A percentile compares a stretch with the other conserved stretches of the same genome.
Conservation (phyloP, 164 flowering plant species). For the Aristolochia contorta region DNA sequence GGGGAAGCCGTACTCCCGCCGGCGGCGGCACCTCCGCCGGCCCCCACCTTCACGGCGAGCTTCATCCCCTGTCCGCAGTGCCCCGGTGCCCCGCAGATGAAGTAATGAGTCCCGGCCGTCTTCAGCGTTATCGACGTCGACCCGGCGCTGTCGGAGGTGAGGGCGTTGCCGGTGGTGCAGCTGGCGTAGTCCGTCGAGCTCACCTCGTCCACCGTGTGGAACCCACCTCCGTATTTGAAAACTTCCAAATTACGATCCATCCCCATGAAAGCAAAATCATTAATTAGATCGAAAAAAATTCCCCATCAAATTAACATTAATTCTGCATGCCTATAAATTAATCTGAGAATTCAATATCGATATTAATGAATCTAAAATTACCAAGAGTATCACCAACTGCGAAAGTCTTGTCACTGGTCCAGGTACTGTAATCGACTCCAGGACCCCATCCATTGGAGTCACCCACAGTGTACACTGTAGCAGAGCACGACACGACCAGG, state of each 20-base stretch:
- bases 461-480: slow-evolving; percentile 33
- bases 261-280: too few species aligned
- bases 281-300: too few species aligned
- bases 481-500: slow-evolving; percentile 14
- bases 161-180: slow-evolving; percentile 23
- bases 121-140: slow-evolving; percentile 30
- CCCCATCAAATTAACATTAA: too few species aligned
- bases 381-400: slow-evolving; percentile 37
- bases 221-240: slow-evolving; percentile 27
- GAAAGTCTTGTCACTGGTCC: slow-evolving; percentile 36
- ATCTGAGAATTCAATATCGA: too few species aligned
- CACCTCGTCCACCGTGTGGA: slow-evolving; percentile 44
- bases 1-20: slow-evolving; percentile 4
- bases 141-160: slow-evolving; percentile 28
- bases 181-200: slow-evolving; percentile 27
- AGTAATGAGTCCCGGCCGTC: slow-evolving; percentile 37
- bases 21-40: neutral
- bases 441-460: slow-evolving; percentile 33
- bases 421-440: slow-evolving; percentile 27
- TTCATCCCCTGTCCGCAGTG: slow-evolving; percentile 52
- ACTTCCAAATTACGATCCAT: slow-evolving; percentile 11
- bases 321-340: too few species aligned
- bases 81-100: slow-evolving; percentile 32
- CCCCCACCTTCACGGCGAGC: slow-evolving; percentile 27
- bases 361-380: too few species aligned